Base-by-base conservation (phyloP, 371 early-diverging fungal genomes). In the Mucor sp. region DNA sequence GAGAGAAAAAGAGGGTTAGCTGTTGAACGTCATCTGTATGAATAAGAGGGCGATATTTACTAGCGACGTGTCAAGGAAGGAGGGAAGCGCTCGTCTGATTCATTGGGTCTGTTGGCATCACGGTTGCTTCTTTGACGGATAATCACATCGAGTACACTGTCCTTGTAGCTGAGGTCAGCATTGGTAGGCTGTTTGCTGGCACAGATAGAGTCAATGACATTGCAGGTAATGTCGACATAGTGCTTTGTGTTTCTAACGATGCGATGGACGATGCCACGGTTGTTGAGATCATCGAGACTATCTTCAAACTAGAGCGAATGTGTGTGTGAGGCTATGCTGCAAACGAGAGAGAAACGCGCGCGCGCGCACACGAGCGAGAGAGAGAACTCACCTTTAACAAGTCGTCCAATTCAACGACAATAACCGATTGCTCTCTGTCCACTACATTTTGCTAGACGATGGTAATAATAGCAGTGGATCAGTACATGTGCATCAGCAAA, bases 121-220 rank as follows among this genome's bases (percentile, higher is more conserved):
- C 91, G 89, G 64, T 87, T 89, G 66, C 85, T 85, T 60, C 98
- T 86, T 57, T 96, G 96, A 63, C 87, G 86, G 72, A 96, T 87
- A 66, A 98, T 90, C 19, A 97, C 96, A 67, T 97, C 97, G 25
- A 97, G 76, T 3, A 95, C 95, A 65, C 89, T 88, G 53, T 91
- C 91, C n/a, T 89, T 86, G 27, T 91, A 87, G 30, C 77, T 81
- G 48, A 93, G 84, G 66, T 91, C 83, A 62, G 84, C 80, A 39
- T 81, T 80, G 58, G 75, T 79, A 2, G 97, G 95, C 60, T 95
- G 83, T 62, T 95, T 68, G 9, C 21, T 55, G 4, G 63, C 21
- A 21, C 68, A 67, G 5, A 78, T 25, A 0, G 59, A 44, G 30
- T 80, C 83, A 75, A 96, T 89, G 8, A 90, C 94, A 55, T 78